Conservation (phyloP, 2,329 filamentous ascomycete genomes). For the Dendryphion nanum region DNA sequence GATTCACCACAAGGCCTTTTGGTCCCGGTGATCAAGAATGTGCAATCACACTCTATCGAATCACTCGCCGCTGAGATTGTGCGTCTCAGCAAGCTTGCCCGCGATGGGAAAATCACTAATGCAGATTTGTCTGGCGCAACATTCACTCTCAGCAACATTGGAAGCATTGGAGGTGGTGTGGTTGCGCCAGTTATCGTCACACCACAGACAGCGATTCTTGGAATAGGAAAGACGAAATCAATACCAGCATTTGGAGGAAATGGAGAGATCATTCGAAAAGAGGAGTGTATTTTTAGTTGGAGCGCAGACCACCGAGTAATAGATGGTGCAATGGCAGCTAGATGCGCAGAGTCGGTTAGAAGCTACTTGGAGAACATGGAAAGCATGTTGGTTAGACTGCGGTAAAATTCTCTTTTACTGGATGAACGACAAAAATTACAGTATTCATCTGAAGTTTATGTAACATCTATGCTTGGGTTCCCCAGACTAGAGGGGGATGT, state of each 20-base stretch:
- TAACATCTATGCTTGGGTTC: no score
- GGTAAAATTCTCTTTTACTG: slow-evolving; percentile 46
- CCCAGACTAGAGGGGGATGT: no score
- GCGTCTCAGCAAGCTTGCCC: slow-evolving; percentile 70
- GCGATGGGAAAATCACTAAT: slow-evolving; percentile 70
- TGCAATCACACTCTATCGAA: slow-evolving; percentile 72
- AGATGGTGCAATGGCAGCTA: slow-evolving; percentile 91
- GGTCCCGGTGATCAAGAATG: slow-evolving; percentile 87
- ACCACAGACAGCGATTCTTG: slow-evolving; percentile 87
- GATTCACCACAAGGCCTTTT: slow-evolving; percentile 86
- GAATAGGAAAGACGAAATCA: slow-evolving; percentile 75
- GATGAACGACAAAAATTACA: not conserved
- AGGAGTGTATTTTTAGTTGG: slow-evolving; percentile 92
- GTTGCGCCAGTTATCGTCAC: slow-evolving; percentile 89
- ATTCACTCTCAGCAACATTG: slow-evolving; percentile 95
- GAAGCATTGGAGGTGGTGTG: slow-evolving; percentile 89
- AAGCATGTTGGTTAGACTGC: slow-evolving; percentile 78
- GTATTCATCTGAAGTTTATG: not conserved
- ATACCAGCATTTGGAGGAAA: slow-evolving; percentile 71
- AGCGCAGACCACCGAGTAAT: slow-evolving; percentile 92
- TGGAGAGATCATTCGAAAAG: slow-evolving; percentile 65
- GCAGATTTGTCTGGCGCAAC: slow-evolving; percentile 82
- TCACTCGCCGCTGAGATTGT: slow-evolving; percentile 74
- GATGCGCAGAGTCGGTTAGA: slow-evolving; percentile 80
- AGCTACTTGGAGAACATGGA: slow-evolving; percentile 80